A percentile compares a stretch with the other conserved stretches of the same genome.
Evolutionary conservation across 306 rosid genomes (phyloP).

Genomic region (Quercus berberidifolia): DNA sequence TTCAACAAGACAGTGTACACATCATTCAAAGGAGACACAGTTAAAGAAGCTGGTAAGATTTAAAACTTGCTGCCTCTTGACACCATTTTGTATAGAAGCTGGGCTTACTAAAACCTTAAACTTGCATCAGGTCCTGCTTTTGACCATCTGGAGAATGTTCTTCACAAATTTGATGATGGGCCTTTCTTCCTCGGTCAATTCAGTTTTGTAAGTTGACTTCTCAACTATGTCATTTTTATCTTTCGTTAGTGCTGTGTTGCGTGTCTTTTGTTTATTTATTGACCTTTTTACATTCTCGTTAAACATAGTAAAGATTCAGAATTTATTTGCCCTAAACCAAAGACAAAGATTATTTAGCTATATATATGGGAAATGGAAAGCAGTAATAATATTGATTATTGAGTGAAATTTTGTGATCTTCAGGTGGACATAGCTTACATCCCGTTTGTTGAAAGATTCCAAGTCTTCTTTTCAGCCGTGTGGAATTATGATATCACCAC

Average conservation of each 20-base stretch:
- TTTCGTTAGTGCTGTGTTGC: neutral
- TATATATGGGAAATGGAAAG: neutral
- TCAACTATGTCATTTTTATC: neutral
- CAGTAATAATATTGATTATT: neutral
- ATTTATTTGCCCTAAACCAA: no score
- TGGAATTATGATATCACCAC: conserved; percentile 47
- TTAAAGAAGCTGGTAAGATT: conserved; percentile 41
- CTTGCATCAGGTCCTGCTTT: no score
- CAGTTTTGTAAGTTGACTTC: no score
- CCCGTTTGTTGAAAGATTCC: conserved; percentile 66
- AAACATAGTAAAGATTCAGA: no score
- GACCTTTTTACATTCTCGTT: no score
- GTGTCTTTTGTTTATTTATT: neutral
- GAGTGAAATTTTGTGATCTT: conserved; percentile 10
- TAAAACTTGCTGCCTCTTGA: neutral
- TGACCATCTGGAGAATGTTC: no score
- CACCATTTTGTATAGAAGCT: no score
- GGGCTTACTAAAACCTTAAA: no score
- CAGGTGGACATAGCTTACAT: conserved; percentile 69
- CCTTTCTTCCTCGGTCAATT: no score
- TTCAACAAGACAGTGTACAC: conserved; percentile 18
- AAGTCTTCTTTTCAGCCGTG: conserved; percentile 36
- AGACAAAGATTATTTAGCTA: no score
- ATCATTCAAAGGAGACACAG: conserved; percentile 42
- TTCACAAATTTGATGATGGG: no score